phyloP scores from a whole-genome alignment of 306 rosid species.

The Quercus parvula region DNA sequence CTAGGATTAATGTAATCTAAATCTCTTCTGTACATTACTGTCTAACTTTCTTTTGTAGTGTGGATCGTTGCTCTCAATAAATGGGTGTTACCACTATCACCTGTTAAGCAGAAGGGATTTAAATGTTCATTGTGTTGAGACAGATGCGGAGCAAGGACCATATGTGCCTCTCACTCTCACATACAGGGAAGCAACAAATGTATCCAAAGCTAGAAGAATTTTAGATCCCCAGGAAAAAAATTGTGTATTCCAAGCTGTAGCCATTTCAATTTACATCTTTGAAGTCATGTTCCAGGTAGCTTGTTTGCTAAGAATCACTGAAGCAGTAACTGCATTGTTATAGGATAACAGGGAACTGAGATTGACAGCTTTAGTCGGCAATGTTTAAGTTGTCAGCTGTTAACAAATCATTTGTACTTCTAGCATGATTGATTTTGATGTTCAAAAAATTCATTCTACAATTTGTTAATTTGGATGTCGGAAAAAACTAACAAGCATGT shows the following conservation, averaged over 20 bases:
- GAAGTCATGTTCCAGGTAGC: conserved; percentile 59
- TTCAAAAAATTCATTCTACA: background rate
- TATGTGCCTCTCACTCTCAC: conserved; percentile 46
- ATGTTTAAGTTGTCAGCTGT: background rate
- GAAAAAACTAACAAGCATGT: conserved; percentile 7
- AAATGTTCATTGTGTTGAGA: conserved; percentile 25
- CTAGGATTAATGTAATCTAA: background rate
- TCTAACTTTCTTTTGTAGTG: conserved; percentile 43
- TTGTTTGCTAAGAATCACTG: background rate
- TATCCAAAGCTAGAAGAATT: conserved; percentile 9
- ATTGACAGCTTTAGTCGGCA: background rate
- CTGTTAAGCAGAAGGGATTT: conserved; percentile 20
- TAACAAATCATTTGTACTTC: background rate
- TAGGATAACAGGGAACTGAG: background rate
- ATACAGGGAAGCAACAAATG: conserved; percentile 34
- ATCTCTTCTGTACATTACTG: background rate
- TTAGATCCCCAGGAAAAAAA: conserved; percentile 21
- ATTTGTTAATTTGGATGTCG: background rate
- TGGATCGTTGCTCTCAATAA: conserved; percentile 56
- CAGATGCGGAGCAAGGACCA: conserved; percentile 54
- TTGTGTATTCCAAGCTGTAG: conserved; percentile 19
- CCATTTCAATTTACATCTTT: conserved; percentile 32
- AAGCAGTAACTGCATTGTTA: background rate
- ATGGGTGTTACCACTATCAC: conserved; percentile 52
- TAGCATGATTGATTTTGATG: conserved; percentile 14